These are phyloP conservation scores for Mycena crocata DNA, from an alignment of 768 basidiomycete species.

Conservation along the genomic window DNA sequence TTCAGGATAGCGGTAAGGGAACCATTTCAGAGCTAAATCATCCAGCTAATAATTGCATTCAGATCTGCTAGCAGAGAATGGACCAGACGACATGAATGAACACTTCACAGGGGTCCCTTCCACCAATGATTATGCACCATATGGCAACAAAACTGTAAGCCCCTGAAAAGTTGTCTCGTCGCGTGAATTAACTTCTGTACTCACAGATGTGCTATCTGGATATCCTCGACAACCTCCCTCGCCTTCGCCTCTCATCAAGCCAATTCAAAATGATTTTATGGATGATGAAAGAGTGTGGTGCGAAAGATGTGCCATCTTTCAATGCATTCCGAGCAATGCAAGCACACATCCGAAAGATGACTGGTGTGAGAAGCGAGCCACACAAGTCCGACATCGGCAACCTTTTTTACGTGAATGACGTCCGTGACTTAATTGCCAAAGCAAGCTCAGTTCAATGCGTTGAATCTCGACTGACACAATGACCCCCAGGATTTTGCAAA, in stretches of 20 bases:
- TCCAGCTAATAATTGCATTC: neutral
- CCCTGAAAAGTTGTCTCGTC: neutral
- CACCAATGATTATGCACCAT: constrained; percentile 12
- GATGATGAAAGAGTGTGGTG: constrained; percentile 42
- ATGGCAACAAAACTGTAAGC: constrained; percentile 18
- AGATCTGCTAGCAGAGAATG: neutral
- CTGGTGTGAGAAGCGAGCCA: constrained; percentile 21
- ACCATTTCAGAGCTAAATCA: too few species aligned
- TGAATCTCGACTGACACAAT: neutral
- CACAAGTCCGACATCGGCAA: constrained; percentile 21
- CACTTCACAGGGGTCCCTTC: constrained; percentile 3
- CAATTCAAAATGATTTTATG: constrained; percentile 47
- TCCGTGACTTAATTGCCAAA: constrained; percentile 20
- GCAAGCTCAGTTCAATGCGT: neutral
- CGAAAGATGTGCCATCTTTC: constrained; percentile 43
- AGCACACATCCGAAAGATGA: constrained; percentile 26
- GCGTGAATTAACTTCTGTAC: too few species aligned
- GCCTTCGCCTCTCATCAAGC: constrained; percentile 43
- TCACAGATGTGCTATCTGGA: constrained; percentile 38
- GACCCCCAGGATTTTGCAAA: constrained; percentile 46
- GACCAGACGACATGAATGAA: neutral
- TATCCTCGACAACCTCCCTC: constrained; percentile 45
- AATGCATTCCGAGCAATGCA: constrained; percentile 38
- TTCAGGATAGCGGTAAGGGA: neutral
- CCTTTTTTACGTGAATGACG: constrained; percentile 18